Conservation (phyloP, 371 early-diverging fungal species). For the Syncephalastrum sp. region DNA sequence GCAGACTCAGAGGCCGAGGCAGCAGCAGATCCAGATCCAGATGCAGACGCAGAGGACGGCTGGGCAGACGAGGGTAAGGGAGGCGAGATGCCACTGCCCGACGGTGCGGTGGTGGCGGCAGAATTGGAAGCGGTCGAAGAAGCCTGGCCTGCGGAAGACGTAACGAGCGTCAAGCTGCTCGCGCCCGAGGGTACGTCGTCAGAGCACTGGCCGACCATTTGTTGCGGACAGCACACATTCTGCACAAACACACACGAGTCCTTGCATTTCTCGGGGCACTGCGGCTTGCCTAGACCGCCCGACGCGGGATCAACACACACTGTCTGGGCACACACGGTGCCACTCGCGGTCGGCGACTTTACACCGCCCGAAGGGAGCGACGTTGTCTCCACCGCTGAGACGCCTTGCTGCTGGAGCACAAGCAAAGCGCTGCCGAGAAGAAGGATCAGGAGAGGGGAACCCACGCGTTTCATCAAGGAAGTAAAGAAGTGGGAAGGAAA, state of each 20-base stretch:
- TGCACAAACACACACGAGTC: not conserved
- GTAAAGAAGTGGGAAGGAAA: not conserved
- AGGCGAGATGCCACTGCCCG: not conserved
- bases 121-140: no score
- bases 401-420: not conserved
- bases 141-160: no score
- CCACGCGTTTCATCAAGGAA: slow-evolving; percentile 2
- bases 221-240: slow-evolving; percentile 7
- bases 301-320: slow-evolving; percentile 4
- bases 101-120: no score
- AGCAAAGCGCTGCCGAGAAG: not conserved
- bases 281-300: not conserved
- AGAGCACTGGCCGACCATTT: not conserved
- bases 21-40: not conserved
- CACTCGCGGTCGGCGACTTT: not conserved
- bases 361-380: slow-evolving; percentile 2
- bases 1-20: not conserved
- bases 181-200: not conserved
- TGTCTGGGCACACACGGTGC: slow-evolving; percentile 1
- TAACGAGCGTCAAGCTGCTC: no score
- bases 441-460: slow-evolving; percentile 1
- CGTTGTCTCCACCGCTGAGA: slow-evolving; percentile 1
- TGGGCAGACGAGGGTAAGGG: not conserved
- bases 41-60: not conserved
- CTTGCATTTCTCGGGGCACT: slow-evolving; percentile 6